Conservation (phyloP, 352 stramenopile species). For the Phytophthora syringae region DNA sequence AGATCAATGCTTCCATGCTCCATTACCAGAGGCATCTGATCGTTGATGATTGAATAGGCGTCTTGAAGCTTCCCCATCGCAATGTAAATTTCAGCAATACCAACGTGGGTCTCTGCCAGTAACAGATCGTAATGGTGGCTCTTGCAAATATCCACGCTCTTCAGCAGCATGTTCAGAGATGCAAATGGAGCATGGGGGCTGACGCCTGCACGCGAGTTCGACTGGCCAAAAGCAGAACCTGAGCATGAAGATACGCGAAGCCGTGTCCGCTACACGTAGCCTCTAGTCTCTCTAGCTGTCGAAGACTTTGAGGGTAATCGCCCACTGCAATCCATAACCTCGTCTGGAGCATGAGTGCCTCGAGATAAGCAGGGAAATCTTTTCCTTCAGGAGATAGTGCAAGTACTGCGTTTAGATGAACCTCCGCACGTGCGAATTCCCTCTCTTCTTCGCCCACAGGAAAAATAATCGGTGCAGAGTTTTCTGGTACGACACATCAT, state of each 20-base stretch:
- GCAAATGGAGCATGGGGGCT: constrained; percentile 57
- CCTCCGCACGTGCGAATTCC: constrained; percentile 48
- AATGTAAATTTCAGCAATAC: constrained; percentile 69
- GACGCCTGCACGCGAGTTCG: constrained; percentile 45
- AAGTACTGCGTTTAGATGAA: constrained; percentile 53
- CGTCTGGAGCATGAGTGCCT: constrained; percentile 45
- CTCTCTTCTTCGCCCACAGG: constrained; percentile 55
- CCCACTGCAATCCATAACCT: constrained; percentile 34
- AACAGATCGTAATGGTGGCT: constrained; percentile 66
- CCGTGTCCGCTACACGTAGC: constrained; percentile 48
- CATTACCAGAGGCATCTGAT: constrained; percentile 73
- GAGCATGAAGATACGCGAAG: constrained; percentile 54
- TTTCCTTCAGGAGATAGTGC: constrained; percentile 53
- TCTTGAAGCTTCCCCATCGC: constrained; percentile 60
- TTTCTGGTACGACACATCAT: constrained; percentile 50
- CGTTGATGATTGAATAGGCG: constrained; percentile 52
- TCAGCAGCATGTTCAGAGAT: constrained; percentile 49
- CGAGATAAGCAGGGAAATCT: constrained; percentile 54
- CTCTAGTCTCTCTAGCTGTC: constrained; percentile 47
- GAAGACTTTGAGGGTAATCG: constrained; percentile 50
- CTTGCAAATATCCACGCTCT: constrained; percentile 54
- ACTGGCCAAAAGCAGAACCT: constrained; percentile 55
- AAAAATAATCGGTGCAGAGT: constrained; percentile 60
- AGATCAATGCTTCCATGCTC: constrained; percentile 66
- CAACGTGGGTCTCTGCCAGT: constrained; percentile 60